Base-by-base conservation (phyloP, 257 asterid species). In the Salvia rosmarinus region DNA sequence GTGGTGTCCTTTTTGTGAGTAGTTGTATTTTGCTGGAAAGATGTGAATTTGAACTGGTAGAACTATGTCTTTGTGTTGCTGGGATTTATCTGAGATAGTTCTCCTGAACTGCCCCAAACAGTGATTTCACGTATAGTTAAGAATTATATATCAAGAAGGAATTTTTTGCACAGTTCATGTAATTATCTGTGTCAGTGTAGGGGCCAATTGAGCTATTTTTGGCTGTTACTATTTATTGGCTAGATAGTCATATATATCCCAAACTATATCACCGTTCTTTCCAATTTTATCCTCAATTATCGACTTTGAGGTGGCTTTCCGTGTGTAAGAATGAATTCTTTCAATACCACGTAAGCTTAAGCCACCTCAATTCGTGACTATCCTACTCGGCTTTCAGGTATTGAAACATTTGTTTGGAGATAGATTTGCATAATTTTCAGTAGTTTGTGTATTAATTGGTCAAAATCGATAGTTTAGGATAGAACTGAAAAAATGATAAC, bases 191-290 rank as follows among this genome's bases (percentile, higher is more conserved):
- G 19, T 35, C 39, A 14, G 68, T 23, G 39, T 68, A 39, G 10
- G 64, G 64, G 14, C n/a, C 6, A 58, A 49, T 50, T 58, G 17
- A 35, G 34, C 68, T 34, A 35, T 43, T 50, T 67, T 46, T 23
- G 1, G 37, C 25, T 56, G 47, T 39, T 39, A 39, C 44, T 39
- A 39, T 39, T 39, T 39, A 39, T 8, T 1, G 44, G 44, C 44
- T 39, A 39, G 2, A 39, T 39, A 9, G 11, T 39, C 11, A 7
- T 6, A 39, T 39, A 39, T 39, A 10, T 39, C 44, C 44, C 44
- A 39, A 9, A 39, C 44, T 39, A 39, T 39, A 39, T 39, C 44
- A 39, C 44, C 12, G 44, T 6, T 39, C 30, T 39, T 39, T 39
- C 11, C 44, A 9, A 39, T 39, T 39, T 0, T 39, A 10, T 39